A percentile compares a stretch with the other conserved stretches of the same genome.
phyloP scores from a whole-genome alignment of 2,329 filamentous ascomycete genomes.

The Talaromyces sp. region DNA sequence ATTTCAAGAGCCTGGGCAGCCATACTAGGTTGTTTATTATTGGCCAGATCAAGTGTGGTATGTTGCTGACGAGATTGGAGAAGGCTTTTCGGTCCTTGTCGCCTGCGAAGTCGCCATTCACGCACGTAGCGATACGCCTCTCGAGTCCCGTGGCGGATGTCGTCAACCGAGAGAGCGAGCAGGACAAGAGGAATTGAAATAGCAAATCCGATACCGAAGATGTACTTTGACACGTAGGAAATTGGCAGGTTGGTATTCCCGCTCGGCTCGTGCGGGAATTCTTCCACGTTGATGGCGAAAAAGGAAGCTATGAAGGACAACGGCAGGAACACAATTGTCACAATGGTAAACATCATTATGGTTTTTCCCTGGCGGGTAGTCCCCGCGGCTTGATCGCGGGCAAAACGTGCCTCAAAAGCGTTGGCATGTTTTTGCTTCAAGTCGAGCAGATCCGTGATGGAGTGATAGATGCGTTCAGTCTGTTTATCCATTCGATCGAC shows the following conservation, averaged over 20 bases:
- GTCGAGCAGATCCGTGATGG: conserved; percentile 58
- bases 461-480: conserved; percentile 55
- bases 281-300: conserved; percentile 50
- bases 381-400: conserved; percentile 54
- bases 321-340: conserved; percentile 54
- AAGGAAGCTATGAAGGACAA: conserved; percentile 52
- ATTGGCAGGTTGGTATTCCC: conserved; percentile 36
- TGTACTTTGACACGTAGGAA: conserved; percentile 50
- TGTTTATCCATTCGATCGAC: conserved; percentile 61
- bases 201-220: conserved; percentile 51
- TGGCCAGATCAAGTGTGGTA: not conserved
- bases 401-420: conserved; percentile 58
- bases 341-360: conserved; percentile 56
- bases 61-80: not conserved
- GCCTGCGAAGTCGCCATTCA: conserved; percentile 14
- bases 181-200: conserved; percentile 48
- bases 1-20: conserved; percentile 4
- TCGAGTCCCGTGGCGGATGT: conserved; percentile 29
- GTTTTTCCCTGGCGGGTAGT: conserved; percentile 54
- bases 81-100: not conserved
- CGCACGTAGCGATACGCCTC: conserved; percentile 18
- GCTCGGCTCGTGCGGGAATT: conserved; percentile 36
- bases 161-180: conserved; percentile 43
- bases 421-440: conserved; percentile 67
- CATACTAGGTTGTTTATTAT: not conserved